Base-by-base conservation (phyloP, 2,329 filamentous ascomycete genomes). In the Sclerotinia subarctica region DNA sequence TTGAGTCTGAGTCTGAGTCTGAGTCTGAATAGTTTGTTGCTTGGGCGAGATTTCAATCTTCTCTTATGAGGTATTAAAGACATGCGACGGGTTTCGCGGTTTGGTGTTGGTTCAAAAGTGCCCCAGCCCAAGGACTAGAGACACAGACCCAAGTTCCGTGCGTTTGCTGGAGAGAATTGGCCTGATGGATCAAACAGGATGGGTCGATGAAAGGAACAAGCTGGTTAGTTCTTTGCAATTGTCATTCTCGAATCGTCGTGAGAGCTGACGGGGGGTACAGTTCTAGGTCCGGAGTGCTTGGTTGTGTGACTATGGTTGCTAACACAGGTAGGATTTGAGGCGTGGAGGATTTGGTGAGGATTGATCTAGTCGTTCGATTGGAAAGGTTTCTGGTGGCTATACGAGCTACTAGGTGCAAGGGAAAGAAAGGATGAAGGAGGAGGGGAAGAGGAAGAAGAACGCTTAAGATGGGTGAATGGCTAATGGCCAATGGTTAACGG, bases 1-100 rank as follows among this genome's bases (percentile, higher is more conserved):
- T 59, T 29, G 57, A 59, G 38, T 46, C 56, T 29, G 17, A n/a
- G 29, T n/a, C n/a, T n/a, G n/a, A n/a, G n/a, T n/a, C n/a, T n/a
- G 29, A 59, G 42, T n/a, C n/a, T 42, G 38, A 42, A 13, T 5
- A 42, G 11, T 13, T 13, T 3, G 38, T 29, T 59, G 56, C 38
- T 59, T 46, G 38, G 38, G 29, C 24, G 8, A 29, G 24, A 42
- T 46, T 29, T 29, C 8, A 42, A 15, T 15, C 15, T 42, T 13
- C 38, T 29, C 29, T n/a, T 46, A 32, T 59, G 57, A 59, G 57
- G 56, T 44, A 58, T 58, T 58, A 58, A 58, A 58, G n/a, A 21
- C 35, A 26, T 58, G 56, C 38, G 35, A 58, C 35, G n/a, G n/a
- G 24, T 57, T 11, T 24, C n/a, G 21, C 15, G 0, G 17, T 51